These are phyloP conservation scores for Phaseolus coccineus DNA, from an alignment of 331 rosid species.

Conservation along the genomic window DNA sequence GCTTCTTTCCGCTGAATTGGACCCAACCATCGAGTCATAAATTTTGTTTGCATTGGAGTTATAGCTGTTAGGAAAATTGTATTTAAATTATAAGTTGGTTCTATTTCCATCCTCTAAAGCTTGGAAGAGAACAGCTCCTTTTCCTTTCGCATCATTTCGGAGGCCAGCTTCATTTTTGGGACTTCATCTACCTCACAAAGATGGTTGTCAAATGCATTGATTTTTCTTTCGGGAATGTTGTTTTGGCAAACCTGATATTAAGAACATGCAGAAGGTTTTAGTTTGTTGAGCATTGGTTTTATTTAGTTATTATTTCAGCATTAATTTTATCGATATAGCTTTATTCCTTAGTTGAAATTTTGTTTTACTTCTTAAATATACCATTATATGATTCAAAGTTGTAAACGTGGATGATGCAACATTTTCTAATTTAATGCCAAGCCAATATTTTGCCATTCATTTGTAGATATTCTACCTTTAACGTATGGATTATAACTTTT, in stretches of 20 bases:
- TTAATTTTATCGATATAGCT: constrained; percentile 4
- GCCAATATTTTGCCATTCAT: neutral
- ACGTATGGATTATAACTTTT: too few relatives aligned
- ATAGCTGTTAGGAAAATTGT: neutral
- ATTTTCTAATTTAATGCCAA: neutral
- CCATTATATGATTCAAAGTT: neutral
- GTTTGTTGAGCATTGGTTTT: constrained; percentile 6
- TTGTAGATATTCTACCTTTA: too few relatives aligned
- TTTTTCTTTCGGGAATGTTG: constrained; percentile 11
- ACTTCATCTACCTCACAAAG: neutral
- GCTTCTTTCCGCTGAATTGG: constrained; percentile 24
- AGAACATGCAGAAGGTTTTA: neutral
- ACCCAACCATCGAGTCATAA: constrained; percentile 36
- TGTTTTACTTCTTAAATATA: constrained; percentile 24
- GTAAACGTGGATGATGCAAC: neutral
- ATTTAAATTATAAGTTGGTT: neutral
- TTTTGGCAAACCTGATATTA: neutral
- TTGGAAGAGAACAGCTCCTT: constrained; percentile 17
- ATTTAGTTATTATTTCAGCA: neutral
- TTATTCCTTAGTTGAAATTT: neutral
- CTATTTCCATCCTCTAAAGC: constrained; percentile 3
- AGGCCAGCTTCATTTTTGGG: neutral
- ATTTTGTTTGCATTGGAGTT: neutral
- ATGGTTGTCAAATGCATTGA: constrained; percentile 16
- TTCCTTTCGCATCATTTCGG: neutral